Evolutionary conservation across 108 stramenopile species (phyloP).

Genomic region (Chaetoceros tenuissimus): DNA sequence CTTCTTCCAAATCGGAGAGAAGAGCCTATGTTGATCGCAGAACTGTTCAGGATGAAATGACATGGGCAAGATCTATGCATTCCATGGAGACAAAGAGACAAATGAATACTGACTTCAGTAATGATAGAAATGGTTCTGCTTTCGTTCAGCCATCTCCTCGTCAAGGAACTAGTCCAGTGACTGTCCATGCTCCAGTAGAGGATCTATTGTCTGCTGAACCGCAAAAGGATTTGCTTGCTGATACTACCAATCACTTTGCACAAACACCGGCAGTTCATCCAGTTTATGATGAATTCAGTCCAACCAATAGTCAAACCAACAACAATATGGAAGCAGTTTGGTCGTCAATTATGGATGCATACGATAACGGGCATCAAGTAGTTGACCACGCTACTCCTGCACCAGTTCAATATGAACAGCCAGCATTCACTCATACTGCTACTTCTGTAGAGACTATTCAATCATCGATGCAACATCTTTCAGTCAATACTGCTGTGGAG

Average conservation of each 20-base stretch:
- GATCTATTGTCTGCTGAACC: not conserved
- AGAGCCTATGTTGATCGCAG: not conserved
- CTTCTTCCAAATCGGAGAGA: not conserved
- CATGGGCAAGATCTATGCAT: not conserved
- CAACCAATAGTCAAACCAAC: not conserved
- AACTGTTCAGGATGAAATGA: not conserved
- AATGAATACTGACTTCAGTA: not conserved
- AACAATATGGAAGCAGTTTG: not conserved
- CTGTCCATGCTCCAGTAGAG: not conserved
- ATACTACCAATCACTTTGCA: not conserved
- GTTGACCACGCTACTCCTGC: not conserved
- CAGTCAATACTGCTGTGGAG: not conserved
- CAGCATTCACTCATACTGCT: too few relatives aligned
- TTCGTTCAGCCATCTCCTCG: not conserved
- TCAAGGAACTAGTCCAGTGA: not conserved
- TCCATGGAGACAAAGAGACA: not conserved
- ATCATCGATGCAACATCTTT: slow-evolving; percentile 1
- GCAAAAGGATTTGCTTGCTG: not conserved
- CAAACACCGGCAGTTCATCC: not conserved
- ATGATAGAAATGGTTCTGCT: too few relatives aligned
- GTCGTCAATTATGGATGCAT: not conserved
- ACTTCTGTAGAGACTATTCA: not conserved
- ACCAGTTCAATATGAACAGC: not conserved
- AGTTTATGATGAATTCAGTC: not conserved
- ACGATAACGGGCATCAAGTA: not conserved